Base-by-base conservation (phyloP, 208 protist species). In the Leishmania gerbilli region DNA sequence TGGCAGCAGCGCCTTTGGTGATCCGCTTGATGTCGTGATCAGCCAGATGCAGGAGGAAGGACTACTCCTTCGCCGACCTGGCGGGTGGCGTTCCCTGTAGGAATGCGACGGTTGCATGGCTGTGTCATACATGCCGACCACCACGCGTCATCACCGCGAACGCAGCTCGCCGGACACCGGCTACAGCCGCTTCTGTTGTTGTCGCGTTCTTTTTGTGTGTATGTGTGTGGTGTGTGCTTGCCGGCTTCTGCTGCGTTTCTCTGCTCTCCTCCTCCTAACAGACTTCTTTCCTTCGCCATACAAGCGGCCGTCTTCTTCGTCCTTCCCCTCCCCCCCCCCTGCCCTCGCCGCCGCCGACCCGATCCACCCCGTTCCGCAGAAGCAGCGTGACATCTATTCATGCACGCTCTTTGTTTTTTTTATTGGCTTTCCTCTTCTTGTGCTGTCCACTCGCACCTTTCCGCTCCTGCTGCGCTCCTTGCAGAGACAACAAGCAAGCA, bases 1-100 rank as follows among this genome's bases (percentile, higher is more conserved):
- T 56, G 93, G 90, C 24, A 79, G 76, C 40, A 81, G 51, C 9
- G 62, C 79, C 34, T 89, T 91, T 69, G 90, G 90, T 3, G 87
- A 92, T 51, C 82, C 86, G 55, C 82, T 91, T 45, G 80, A 86
- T 64, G 79, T 84, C 9, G 85, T 94, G n/a, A 82, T 95, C 11
- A 76, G 84, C 51, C 90, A 93, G 37, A 83, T 96, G 49, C 84
- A 94, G 51, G 81, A 92, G 7, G 87, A 90, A 40, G 89, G 88
- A 24, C 67, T 92, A n/a, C 79, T 95, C 13, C 84, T 96, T 15
- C 88, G 89, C 27, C 81, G 85, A 42, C 88, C 71, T n/a, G 85
- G 81, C 21, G 91, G 85, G 27, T 92, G 86, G 90, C 85, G 81
- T 68, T 55, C 76, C 1, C 53, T 77, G 31, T 79, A 79, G 5